Evolutionary conservation across 2,329 filamentous ascomycete genomes (phyloP).

Genomic region (Colletotrichum limetticola): DNA sequence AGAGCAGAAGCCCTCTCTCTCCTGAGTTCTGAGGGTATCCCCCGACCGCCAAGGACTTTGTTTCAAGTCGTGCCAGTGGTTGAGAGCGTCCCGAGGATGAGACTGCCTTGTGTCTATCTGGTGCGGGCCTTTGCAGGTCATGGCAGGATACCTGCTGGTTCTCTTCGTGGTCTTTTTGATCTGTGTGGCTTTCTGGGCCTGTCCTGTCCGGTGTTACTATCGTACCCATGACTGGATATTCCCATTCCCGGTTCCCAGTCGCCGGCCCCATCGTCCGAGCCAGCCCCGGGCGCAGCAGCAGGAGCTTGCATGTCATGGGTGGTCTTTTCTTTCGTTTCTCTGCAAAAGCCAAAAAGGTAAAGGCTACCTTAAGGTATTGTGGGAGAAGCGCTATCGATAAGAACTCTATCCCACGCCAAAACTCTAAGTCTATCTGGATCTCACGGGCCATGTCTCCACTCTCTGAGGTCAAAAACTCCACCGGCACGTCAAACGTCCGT

Average conservation of each 20-base stretch:
- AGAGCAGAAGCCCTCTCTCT: too few species aligned
- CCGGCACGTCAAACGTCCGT: background rate
- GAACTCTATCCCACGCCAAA: background rate
- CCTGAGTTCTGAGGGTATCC: too few species aligned
- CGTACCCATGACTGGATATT: background rate
- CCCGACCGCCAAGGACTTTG: background rate
- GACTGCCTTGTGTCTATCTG: constrained; percentile 22
- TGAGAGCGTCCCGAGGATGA: constrained; percentile 15
- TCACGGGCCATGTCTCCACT: background rate
- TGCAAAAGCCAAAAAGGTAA: background rate
- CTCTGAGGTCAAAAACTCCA: background rate
- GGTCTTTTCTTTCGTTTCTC: background rate
- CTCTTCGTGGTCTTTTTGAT: background rate
- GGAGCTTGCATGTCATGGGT: background rate
- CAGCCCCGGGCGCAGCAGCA: background rate
- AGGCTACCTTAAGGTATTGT: background rate
- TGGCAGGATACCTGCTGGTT: background rate
- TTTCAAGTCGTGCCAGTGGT: constrained; percentile 30
- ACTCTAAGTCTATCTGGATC: background rate
- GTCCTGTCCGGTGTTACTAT: background rate
- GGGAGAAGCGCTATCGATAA: constrained; percentile 35
- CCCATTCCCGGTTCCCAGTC: background rate
- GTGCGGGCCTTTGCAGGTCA: too few species aligned
- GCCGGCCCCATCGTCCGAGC: constrained; percentile 22
- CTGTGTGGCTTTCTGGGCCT: background rate